Evolutionary conservation across 306 rosid genomes (phyloP).

Genomic region (Trichosanthes truncata): DNA sequence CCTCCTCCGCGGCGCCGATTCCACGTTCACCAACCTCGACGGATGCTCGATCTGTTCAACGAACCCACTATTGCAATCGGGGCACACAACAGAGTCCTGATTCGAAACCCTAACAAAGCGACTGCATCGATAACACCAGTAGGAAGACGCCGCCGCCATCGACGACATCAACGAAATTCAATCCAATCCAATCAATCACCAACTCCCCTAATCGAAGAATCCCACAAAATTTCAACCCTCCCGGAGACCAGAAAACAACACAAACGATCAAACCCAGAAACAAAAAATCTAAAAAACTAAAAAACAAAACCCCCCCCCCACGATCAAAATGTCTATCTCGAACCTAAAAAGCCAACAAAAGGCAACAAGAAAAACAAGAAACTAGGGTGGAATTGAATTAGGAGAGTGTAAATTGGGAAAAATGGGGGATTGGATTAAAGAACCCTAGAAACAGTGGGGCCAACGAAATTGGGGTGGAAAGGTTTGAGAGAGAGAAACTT

Average conservation of each 20-base stretch:
- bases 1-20: slow-evolving; percentile 33
- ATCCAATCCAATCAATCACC: background rate
- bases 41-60: slow-evolving; percentile 48
- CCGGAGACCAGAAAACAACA: background rate
- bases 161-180: slow-evolving; percentile 34
- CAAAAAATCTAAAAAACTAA: background rate
- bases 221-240: background rate
- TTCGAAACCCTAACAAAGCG: slow-evolving; percentile 41
- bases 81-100: slow-evolving; percentile 35
- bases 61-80: slow-evolving; percentile 55
- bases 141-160: slow-evolving; percentile 30
- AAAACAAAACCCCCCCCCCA: background rate
- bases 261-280: background rate
- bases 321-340: background rate
- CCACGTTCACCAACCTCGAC: slow-evolving; percentile 14
- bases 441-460: slow-evolving; percentile 12
- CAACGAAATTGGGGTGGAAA: background rate
- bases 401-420: background rate
- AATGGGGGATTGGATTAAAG: slow-evolving; percentile 7
- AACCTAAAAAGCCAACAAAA: background rate
- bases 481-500: background rate
- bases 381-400: background rate
- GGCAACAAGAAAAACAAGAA: background rate
- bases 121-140: slow-evolving; percentile 78
- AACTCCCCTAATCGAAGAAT: background rate